Conservation (phyloP, 371 early-diverging fungal genomes). For the Conidiobolus incongruus region DNA sequence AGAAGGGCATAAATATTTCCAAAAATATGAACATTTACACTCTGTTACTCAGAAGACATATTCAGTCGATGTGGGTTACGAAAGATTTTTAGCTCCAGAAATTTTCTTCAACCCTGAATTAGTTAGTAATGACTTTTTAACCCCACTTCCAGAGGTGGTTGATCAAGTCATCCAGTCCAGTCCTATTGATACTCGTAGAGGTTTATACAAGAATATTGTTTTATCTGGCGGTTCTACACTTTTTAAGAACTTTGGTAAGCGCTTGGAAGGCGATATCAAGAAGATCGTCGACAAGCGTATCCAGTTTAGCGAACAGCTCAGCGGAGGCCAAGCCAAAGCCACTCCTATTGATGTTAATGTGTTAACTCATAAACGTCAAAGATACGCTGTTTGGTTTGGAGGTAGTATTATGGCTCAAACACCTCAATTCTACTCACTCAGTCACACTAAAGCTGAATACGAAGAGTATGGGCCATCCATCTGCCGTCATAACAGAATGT, state of each 20-base stretch:
- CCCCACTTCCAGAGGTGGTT: conserved; percentile 85
- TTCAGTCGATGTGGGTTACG: conserved; percentile 87
- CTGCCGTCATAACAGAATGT: conserved; percentile 83
- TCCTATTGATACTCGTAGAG: conserved; percentile 91
- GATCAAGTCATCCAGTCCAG: conserved; percentile 88
- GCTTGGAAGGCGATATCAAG: conserved; percentile 87
- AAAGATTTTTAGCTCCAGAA: conserved; percentile 94
- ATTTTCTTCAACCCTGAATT: conserved; percentile 98
- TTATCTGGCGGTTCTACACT: conserved; percentile 95
- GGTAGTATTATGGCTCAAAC: conserved; percentile 71
- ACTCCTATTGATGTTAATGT: conserved; percentile 89
- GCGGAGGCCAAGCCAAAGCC: conserved; percentile 40
- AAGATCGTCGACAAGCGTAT: conserved; percentile 67
- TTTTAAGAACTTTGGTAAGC: conserved; percentile 89
- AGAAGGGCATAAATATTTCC: conserved; percentile 71
- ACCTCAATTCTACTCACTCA: conserved; percentile 75
- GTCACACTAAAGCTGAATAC: conserved; percentile 95
- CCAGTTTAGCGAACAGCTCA: conserved; percentile 37
- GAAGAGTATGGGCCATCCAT: conserved; percentile 95
- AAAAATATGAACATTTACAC: conserved; percentile 60
- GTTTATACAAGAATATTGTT: conserved; percentile 95
- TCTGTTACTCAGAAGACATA: conserved; percentile 73
- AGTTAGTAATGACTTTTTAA: conserved; percentile 84
- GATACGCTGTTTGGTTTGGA: conserved; percentile 97
- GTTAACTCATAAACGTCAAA: conserved; percentile 89